Conservation (phyloP, 2,329 filamentous ascomycete species). For the Aspergillus vadensis region DNA sequence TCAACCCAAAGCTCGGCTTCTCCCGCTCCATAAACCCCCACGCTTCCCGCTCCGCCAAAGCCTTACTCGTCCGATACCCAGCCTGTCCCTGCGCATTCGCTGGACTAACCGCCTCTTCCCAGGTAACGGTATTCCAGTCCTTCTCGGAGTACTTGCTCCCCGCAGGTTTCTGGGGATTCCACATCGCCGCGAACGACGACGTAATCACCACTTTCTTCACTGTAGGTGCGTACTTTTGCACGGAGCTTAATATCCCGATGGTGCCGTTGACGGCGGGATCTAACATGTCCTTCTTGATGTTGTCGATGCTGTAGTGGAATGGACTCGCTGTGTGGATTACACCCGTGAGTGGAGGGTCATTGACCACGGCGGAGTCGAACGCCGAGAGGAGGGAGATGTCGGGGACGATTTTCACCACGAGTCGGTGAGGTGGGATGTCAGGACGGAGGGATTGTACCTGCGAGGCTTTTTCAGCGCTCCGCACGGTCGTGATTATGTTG, state of each 20-base stretch:
- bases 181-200: conserved; percentile 64
- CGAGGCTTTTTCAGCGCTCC: conserved; percentile 59
- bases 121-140: conserved; percentile 41
- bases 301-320: conserved; percentile 65
- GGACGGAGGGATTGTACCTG: conserved; percentile 56
- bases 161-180: conserved; percentile 42
- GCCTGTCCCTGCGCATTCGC: conserved; percentile 18
- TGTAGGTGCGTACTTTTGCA: conserved; percentile 58
- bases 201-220: conserved; percentile 72
- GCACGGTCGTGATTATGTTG: conserved; percentile 61
- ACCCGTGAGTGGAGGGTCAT: conserved; percentile 64
- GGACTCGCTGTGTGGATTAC: conserved; percentile 73
- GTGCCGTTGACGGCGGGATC: conserved; percentile 59
- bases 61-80: conserved; percentile 52
- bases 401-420: conserved; percentile 65
- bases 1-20: conserved; percentile 57
- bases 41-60: conserved; percentile 56
- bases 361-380: conserved; percentile 63
- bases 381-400: conserved; percentile 65
- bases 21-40: conserved; percentile 61
- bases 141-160: conserved; percentile 24
- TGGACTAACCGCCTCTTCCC: conserved; percentile 29
- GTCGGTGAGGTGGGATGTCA: conserved; percentile 50
- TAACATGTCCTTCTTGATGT: conserved; percentile 22
- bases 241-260: conserved; percentile 58